Base-by-base conservation (phyloP, 257 asterid genomes). In the Parsonsia alboflavescens region DNA sequence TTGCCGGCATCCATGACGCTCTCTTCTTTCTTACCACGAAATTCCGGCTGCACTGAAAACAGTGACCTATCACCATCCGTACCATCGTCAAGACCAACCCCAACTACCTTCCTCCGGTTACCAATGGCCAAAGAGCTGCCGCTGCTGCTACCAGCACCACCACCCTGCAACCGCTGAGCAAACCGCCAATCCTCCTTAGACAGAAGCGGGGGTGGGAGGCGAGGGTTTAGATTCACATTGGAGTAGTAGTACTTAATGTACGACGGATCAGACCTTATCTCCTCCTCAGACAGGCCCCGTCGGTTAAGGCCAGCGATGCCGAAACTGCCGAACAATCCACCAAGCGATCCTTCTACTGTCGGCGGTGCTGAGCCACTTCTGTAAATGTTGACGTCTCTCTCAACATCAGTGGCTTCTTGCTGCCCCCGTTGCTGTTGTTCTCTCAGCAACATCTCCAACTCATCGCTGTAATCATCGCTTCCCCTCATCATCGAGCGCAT, bases 311-410 rank as follows among this genome's bases (percentile, higher is more conserved):
- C 70, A 65, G 16, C 49, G 70, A 36, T 75, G 19, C 45, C 80
- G 5, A 78, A 63, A 57, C 70, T 75, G 12, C 89, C 84, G 33
- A 82, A 75, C 24, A 82, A 67, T 21, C 80, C 75, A 46, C 82
- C 75, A 48, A 87, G 78, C 72, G 89, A 86, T 78, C 91, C 88
- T 61, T 87, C 88, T 10, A 84, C 84, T 6, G 80, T 82, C 10
- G 91, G 96, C n/a, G 96, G 96, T 1, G 93, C 93, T 3, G 93
- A 88, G 52, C 96, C 96, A 68, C 93, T 88, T 46, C 96, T 76
- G 53, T 78, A 84, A 71, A 84, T 80, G 78, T 76, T 82, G 49
- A 83, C 87, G 70, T 89, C 91, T 39, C 84, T 80, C 71, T 84
- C 92, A 41, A 78, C 83, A 70, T 87, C 86, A 78, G 75, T 83